Evolutionary conservation across 768 basidiomycete genomes (phyloP).

Genomic region (Amanita muscaria): DNA sequence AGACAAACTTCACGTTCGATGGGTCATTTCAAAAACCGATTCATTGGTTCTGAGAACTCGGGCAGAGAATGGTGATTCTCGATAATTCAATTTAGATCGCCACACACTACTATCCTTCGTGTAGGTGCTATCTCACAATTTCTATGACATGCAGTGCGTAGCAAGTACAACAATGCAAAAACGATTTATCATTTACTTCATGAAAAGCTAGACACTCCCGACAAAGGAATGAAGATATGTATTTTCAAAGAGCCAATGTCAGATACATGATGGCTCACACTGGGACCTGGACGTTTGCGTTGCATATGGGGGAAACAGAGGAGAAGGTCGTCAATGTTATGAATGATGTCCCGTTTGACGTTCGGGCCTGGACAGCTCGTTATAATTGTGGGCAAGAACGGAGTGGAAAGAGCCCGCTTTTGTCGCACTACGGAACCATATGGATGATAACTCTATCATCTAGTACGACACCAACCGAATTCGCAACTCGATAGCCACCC

Average conservation of each 20-base stretch:
- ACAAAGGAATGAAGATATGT: conserved; percentile 24
- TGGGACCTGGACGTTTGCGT: conserved; percentile 14
- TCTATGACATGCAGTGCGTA: no score
- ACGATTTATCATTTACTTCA: no score
- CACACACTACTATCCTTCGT: no score
- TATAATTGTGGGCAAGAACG: conserved; percentile 51
- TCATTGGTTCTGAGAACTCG: conserved; percentile 27
- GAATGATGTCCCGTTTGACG: conserved; percentile 25
- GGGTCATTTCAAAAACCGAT: conserved; percentile 19
- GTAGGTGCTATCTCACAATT: conserved; percentile 7
- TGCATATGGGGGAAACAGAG: conserved; percentile 1
- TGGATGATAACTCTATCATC: conserved; percentile 33
- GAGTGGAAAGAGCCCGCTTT: conserved; percentile 47
- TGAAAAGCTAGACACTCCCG: no score
- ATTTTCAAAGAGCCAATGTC: not conserved
- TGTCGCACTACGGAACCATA: conserved; percentile 31
- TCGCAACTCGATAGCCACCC: conserved; percentile 34
- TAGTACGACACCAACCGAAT: conserved; percentile 31
- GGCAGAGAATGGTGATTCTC: conserved; percentile 18
- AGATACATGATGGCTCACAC: not conserved
- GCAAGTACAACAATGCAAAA: no score
- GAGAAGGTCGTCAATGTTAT: conserved; percentile 24
- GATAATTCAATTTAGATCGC: conserved; percentile 31
- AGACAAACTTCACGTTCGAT: no score
- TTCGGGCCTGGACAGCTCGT: conserved; percentile 38